phyloP scores from a whole-genome alignment of 495 filamentous ascomycete genomes.

The Pseudotulostoma volvatum region DNA sequence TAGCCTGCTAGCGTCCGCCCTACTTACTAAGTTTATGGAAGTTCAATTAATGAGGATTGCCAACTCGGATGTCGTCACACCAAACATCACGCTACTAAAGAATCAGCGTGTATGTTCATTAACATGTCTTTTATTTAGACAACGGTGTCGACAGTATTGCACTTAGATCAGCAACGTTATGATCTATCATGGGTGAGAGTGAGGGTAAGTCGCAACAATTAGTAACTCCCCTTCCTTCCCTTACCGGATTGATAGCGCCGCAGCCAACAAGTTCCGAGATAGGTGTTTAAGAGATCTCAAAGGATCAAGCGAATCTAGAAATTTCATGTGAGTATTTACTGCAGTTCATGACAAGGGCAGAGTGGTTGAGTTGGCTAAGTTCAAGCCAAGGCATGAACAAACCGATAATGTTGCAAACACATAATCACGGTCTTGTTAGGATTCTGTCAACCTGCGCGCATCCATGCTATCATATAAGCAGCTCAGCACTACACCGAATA shows the following conservation, averaged over 20 bases:
- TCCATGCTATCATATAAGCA: no score
- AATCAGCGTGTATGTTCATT: not conserved
- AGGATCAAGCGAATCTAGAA: conserved; percentile 1
- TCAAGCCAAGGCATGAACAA: not conserved
- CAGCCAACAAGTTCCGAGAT: not conserved
- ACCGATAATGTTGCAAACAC: conserved; percentile 1
- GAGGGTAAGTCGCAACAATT: not conserved
- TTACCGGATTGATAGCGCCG: not conserved
- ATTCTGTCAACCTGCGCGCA: no score
- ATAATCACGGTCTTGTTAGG: not conserved
- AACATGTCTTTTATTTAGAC: not conserved
- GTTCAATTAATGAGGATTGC: no score
- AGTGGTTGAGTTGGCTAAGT: not conserved
- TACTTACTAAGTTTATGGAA: no score
- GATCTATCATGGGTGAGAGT: conserved; percentile 2
- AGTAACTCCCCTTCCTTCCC: not conserved
- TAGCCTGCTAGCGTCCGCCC: no score
- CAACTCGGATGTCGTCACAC: no score
- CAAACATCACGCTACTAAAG: not conserved
- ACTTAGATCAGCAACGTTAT: not conserved
- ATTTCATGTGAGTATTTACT: not conserved
- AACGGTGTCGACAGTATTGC: not conserved
- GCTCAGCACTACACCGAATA: no score
- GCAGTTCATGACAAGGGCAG: conserved; percentile 1
- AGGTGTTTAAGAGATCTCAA: not conserved